Conservation (phyloP, 129 eudicot species). For the Calendula officinalis region DNA sequence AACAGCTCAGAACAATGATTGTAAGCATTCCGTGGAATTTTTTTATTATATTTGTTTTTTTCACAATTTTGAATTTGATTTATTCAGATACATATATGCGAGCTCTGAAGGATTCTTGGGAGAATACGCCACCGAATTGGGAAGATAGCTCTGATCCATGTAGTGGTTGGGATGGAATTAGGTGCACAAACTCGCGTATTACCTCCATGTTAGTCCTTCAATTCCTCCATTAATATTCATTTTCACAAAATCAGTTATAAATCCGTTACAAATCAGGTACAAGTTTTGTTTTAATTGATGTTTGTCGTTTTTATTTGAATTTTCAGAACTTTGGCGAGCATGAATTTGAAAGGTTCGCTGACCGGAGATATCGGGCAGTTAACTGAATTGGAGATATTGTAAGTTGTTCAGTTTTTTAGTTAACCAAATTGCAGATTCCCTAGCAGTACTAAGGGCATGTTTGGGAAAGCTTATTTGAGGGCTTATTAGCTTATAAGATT, state of each 20-base stretch:
- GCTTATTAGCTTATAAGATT: no score
- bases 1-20: conserved; percentile 44
- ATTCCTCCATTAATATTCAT: background rate
- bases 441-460: no score
- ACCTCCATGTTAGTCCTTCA: conserved; percentile 46
- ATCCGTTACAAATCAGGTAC: no score
- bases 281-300: background rate
- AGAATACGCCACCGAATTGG: conserved; percentile 60
- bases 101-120: conserved; percentile 41
- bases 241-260: no score
- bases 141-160: conserved; percentile 50
- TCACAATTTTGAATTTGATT: background rate
- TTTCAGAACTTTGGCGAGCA: conserved; percentile 61
- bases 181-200: conserved; percentile 43
- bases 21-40: conserved; percentile 49
- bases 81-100: conserved; percentile 40
- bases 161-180: conserved; percentile 57
- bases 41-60: background rate
- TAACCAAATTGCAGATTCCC: background rate
- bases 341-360: conserved; percentile 49
- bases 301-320: background rate
- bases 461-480: no score
- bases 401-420: conserved; percentile 29
- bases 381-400: conserved; percentile 64
- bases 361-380: conserved; percentile 54